Evolutionary conservation across 768 basidiomycete species (phyloP).

Genomic region (Thelephora ganbajun): DNA sequence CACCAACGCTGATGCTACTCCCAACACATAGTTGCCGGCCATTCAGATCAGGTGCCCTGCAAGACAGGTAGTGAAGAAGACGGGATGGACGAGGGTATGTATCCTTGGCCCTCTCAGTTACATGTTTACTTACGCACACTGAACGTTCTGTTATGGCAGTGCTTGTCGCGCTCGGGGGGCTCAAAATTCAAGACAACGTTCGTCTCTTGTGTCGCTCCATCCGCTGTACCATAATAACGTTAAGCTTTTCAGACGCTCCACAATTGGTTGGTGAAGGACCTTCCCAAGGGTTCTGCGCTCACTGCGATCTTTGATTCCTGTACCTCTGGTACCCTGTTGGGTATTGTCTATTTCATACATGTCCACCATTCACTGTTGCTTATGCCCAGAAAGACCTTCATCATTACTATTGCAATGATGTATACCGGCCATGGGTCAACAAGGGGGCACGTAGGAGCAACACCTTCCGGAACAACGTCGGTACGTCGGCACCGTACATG

Average conservation of each 20-base stretch:
- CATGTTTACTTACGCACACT: neutral
- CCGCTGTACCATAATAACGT: neutral
- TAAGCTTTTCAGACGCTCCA: neutral
- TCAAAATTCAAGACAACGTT: conserved; percentile 2
- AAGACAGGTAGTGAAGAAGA: conserved; percentile 5
- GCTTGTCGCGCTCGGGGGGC: neutral
- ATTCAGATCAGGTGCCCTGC: conserved; percentile 2
- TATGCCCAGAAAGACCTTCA: neutral
- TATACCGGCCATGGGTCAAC: neutral
- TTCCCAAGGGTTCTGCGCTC: conserved; percentile 2
- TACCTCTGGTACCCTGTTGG: conserved; percentile 4
- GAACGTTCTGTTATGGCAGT: neutral
- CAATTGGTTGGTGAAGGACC: neutral
- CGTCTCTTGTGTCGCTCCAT: neutral
- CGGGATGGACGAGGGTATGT: conserved; percentile 3
- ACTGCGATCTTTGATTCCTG: conserved; percentile 4
- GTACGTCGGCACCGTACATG: neutral
- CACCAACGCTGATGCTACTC: neutral
- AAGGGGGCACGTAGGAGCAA: neutral
- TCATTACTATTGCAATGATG: neutral
- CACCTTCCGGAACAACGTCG: neutral
- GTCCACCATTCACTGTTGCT: neutral
- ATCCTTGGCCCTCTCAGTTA: neutral
- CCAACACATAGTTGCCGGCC: conserved; percentile 2
- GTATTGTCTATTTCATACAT: neutral